These are phyloP conservation scores for Tylopilus sp. DNA, from an alignment of 768 basidiomycete genomes.

Conservation along the genomic window DNA sequence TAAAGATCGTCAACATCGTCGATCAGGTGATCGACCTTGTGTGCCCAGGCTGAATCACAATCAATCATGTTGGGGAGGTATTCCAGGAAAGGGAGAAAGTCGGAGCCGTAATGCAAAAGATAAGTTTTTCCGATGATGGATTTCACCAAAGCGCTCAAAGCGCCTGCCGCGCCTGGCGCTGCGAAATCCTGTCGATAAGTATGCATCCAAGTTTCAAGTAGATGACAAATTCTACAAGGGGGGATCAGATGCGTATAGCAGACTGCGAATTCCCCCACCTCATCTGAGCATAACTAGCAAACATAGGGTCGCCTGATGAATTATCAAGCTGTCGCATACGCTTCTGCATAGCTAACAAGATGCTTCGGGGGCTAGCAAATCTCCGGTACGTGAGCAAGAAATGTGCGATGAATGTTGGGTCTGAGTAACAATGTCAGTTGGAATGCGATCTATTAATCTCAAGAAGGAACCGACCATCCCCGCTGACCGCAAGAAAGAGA, in stretches of 20 bases:
- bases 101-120: slow-evolving; percentile 80
- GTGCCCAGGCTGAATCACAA: slow-evolving; percentile 70
- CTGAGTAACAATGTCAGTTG: slow-evolving; percentile 36
- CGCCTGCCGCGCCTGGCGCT: slow-evolving; percentile 68
- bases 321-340: slow-evolving; percentile 76
- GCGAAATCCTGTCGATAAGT: slow-evolving; percentile 79
- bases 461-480: slow-evolving; percentile 56
- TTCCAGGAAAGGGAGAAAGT: slow-evolving; percentile 79
- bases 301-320: slow-evolving; percentile 74
- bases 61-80: slow-evolving; percentile 60
- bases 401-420: slow-evolving; percentile 72
- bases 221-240: slow-evolving; percentile 63
- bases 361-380: slow-evolving; percentile 73
- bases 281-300: slow-evolving; percentile 87
- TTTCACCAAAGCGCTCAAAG: slow-evolving; percentile 71
- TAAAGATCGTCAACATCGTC: slow-evolving; percentile 64
- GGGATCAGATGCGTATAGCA: slow-evolving; percentile 1
- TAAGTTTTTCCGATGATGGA: slow-evolving; percentile 78
- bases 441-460: slow-evolving; percentile 4
- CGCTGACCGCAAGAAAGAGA: slow-evolving; percentile 77
- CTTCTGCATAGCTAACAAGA: slow-evolving; percentile 86
- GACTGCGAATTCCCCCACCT: slow-evolving; percentile 41
- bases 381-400: slow-evolving; percentile 83
- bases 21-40: slow-evolving; percentile 54
- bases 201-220: slow-evolving; percentile 75